Percentiles rank a stretch among this genome's conserved stretches.
Conservation (phyloP, 345 rosid species). For the Erucastrum elatum region DNA sequence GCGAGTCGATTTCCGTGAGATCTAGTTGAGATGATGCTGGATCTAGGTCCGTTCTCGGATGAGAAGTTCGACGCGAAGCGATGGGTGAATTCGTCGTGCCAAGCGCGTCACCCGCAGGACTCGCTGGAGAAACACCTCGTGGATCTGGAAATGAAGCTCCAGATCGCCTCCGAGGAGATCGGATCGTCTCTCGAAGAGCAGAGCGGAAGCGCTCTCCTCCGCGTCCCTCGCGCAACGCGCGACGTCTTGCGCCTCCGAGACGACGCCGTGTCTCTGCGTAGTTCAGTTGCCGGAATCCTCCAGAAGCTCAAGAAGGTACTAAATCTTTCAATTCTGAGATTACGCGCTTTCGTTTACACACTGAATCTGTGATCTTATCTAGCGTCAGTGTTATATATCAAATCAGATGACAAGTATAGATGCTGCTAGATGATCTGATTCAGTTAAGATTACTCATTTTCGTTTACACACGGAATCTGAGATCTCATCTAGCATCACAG, state of each 20-base stretch:
- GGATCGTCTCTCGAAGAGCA: slow-evolving; percentile 95
- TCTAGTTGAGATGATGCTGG: slow-evolving; percentile 54
- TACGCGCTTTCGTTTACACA: neutral
- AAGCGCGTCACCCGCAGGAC: slow-evolving; percentile 80
- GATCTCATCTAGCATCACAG: slow-evolving; percentile 13
- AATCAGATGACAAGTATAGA: neutral
- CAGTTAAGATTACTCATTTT: neutral
- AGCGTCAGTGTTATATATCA: neutral
- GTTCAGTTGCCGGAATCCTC: slow-evolving; percentile 73
- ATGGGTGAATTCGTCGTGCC: slow-evolving; percentile 89
- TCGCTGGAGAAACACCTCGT: slow-evolving; percentile 83
- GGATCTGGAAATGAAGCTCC: slow-evolving; percentile 99
- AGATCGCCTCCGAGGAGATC: slow-evolving; percentile 96
- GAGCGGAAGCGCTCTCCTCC: slow-evolving; percentile 80
- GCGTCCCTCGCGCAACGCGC: slow-evolving; percentile 93
- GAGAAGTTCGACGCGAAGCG: slow-evolving; percentile 93
- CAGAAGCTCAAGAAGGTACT: slow-evolving; percentile 87
- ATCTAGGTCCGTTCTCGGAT: slow-evolving; percentile 94
- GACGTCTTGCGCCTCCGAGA: slow-evolving; percentile 92
- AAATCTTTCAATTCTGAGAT: neutral
- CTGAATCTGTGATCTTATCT: slow-evolving; percentile 25
- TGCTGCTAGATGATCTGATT: no score
- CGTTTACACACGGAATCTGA: slow-evolving; percentile 1
- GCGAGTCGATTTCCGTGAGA: neutral
- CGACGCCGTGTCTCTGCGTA: slow-evolving; percentile 85